Evolutionary conservation across 2,329 filamentous ascomycete genomes (phyloP), one percentile per base, ranked within the genome.

Genomic region (Monilinia vaccinii-corymbosi): DNA sequence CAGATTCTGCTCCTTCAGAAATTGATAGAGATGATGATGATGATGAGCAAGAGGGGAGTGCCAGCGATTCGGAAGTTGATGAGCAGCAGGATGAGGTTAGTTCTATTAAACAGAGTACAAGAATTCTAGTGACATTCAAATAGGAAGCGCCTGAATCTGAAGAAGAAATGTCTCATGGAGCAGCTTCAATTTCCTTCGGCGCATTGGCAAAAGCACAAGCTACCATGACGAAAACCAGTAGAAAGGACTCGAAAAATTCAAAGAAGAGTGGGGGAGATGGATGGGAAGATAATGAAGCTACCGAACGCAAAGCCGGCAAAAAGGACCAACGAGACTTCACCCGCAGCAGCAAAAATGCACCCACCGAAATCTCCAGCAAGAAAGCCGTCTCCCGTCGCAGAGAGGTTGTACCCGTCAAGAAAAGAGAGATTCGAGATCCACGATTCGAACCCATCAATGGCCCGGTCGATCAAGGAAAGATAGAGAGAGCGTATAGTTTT

Each of bases 201-300:
- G 89, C 89, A n/a, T 79, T 97, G 45, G 90, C 89, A 65, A 89
- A 90, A 77, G 92, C 91, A 1, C 90, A 96, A 76, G 86, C 86
- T 44, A 81, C 84, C 0, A 75, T 96, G 56, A 71, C 62, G 60
- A 64, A 61, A 65, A 66, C 56, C 63, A 65, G 61, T 70, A 67
- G 60, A 65, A 61, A 73, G 67, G 62, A 65, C 66, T 48, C 73
- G 61, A 57, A 70, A 62, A 56, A 65, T 61, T 45, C 68, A 71
- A 63, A 76, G 76, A 72, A 75, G 73, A 57, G 79, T 59, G 61
- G 64, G 31, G 62, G 61, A 40, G 60, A 69, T 64, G 62, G 63
- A 60, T 69, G 67, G 63, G 68, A 71, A 61, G 71, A 78, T 59
- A 72, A 73, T 49, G 73, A 77, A 66, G 73, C 74, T 6, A 67